phyloP scores from a whole-genome alignment of 495 filamentous ascomycete species.

The Filosporella fistucella region DNA sequence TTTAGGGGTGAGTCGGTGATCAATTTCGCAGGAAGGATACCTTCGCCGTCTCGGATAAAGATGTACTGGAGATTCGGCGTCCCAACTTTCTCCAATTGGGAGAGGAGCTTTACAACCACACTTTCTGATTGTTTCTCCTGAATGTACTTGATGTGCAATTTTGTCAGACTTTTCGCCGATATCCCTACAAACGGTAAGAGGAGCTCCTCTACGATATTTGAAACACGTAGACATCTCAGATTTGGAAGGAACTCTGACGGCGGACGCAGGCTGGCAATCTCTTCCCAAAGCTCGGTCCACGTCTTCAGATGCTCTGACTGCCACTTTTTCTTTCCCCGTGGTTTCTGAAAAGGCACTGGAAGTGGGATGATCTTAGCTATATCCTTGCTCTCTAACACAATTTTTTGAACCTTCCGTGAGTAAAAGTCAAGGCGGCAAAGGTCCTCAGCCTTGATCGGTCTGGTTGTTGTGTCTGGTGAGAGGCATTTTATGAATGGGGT shows the following conservation, averaged over 20 bases:
- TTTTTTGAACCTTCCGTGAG: slow-evolving; percentile 4
- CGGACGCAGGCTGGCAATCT: slow-evolving; percentile 2
- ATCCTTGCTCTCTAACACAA: slow-evolving; percentile 8
- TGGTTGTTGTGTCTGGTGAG: slow-evolving; percentile 3
- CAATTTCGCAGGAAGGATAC: background rate
- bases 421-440: slow-evolving; percentile 7
- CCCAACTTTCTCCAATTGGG: background rate
- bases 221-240: slow-evolving; percentile 2
- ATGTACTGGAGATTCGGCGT: slow-evolving; percentile 1
- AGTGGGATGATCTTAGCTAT: slow-evolving; percentile 6
- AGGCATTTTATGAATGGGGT: slow-evolving; percentile 8
- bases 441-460: slow-evolving; percentile 6
- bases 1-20: slow-evolving; percentile 4
- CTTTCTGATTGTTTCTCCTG: slow-evolving; percentile 1
- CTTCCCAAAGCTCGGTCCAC: no score
- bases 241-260: slow-evolving; percentile 1
- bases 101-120: background rate
- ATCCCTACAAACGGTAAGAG: slow-evolving; percentile 2
- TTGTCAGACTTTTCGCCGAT: slow-evolving; percentile 1
- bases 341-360: slow-evolving; percentile 2
- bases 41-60: slow-evolving; percentile 1
- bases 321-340: slow-evolving; percentile 2
- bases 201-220: slow-evolving; percentile 2
- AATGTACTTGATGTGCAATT: slow-evolving; percentile 1
- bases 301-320: background rate